A percentile compares a stretch with the other conserved stretches of the same genome.
Conservation (phyloP, 2,329 filamentous ascomycete genomes). For the Fusarium austroafricanum region DNA sequence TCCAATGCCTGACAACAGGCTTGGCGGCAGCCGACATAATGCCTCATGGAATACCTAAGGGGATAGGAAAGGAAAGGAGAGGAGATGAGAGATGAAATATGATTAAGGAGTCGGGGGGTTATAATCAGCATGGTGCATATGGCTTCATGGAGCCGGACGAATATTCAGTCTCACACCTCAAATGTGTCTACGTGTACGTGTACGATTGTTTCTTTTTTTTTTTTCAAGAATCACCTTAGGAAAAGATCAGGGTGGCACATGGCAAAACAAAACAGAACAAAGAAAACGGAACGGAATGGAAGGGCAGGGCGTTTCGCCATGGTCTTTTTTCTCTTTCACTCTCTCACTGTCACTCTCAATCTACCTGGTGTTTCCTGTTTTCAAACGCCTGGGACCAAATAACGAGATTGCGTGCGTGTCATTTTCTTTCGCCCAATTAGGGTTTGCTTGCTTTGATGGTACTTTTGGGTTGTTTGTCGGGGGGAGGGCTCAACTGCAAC, state of each 20-base stretch:
- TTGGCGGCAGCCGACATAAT: constrained; percentile 42
- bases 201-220: constrained; percentile 53
- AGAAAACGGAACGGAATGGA: constrained; percentile 23
- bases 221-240: constrained; percentile 50
- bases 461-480: constrained; percentile 45
- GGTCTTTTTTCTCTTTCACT: constrained; percentile 41
- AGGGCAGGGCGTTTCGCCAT: constrained; percentile 41
- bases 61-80: constrained; percentile 26
- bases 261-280: constrained; percentile 34
- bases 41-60: constrained; percentile 39
- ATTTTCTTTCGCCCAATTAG: constrained; percentile 35
- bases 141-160: constrained; percentile 43
- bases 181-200: constrained; percentile 53
- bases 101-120: constrained; percentile 43
- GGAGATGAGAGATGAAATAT: constrained; percentile 34
- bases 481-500: constrained; percentile 43
- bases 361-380: constrained; percentile 26
- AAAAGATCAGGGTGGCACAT: constrained; percentile 48
- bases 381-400: constrained; percentile 34
- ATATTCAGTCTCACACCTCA: constrained; percentile 45
- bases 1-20: neutral
- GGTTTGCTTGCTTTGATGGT: constrained; percentile 45
- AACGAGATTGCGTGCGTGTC: constrained; percentile 44
- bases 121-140: constrained; percentile 50
- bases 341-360: constrained; percentile 37